A percentile compares a stretch with the other conserved stretches of the same genome.
phyloP scores from a whole-genome alignment of 2,329 filamentous ascomycete species.

The Aspergillus vadensis region DNA sequence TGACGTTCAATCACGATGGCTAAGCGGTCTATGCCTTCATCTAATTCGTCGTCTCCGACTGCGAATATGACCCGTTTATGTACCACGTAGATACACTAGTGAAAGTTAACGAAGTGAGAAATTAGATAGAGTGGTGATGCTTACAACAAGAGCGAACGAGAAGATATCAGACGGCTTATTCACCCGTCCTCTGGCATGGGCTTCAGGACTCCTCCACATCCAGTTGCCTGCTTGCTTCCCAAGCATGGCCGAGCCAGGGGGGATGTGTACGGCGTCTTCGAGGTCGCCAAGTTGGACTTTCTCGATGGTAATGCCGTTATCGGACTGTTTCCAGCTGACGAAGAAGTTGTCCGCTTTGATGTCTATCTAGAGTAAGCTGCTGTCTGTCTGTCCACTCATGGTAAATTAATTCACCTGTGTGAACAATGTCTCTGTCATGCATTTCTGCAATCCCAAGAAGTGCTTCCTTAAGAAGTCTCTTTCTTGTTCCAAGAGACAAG shows the following conservation, averaged over 20 bases:
- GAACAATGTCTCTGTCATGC: constrained; percentile 39
- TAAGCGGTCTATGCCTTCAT: constrained; percentile 38
- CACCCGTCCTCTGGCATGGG: constrained; percentile 27
- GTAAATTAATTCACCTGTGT: constrained; percentile 26
- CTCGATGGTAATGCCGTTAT: background rate
- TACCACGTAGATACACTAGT: constrained; percentile 50
- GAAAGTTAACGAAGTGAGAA: no score
- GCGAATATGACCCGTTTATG: constrained; percentile 47
- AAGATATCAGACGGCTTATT: constrained; percentile 39
- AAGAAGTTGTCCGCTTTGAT: constrained; percentile 11
- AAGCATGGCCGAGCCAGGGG: constrained; percentile 9
- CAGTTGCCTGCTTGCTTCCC: constrained; percentile 30
- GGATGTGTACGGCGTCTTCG: constrained; percentile 13
- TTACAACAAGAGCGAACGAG: constrained; percentile 40
- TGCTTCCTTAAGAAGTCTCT: constrained; percentile 48
- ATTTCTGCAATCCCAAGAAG: constrained; percentile 41
- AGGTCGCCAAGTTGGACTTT: constrained; percentile 13
- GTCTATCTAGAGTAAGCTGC: constrained; percentile 7
- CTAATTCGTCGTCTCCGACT: constrained; percentile 37
- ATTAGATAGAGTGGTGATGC: no score
- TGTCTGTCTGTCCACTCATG: background rate
- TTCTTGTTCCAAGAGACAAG: constrained; percentile 40
- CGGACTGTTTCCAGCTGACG: constrained; percentile 4
- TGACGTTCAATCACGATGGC: constrained; percentile 49
- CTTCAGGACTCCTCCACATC: constrained; percentile 41